Evolutionary conservation across 2,329 filamentous ascomycete genomes (phyloP).

Genomic region (Hysterium pulicare): DNA sequence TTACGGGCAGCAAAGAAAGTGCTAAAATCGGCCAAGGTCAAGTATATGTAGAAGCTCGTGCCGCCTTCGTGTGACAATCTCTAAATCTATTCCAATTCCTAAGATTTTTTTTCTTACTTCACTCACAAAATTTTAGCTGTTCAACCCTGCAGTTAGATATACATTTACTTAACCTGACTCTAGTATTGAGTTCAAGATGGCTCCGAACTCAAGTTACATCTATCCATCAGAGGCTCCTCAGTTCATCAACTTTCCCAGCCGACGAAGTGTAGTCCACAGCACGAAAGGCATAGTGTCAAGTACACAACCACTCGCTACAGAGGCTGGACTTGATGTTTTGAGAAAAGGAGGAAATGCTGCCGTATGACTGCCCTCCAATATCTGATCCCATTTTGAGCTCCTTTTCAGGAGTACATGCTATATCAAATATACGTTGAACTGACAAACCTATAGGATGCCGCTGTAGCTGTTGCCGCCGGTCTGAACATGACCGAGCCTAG

Average conservation of each 20-base stretch:
- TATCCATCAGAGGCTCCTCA: conserved; percentile 49
- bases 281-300: conserved; percentile 88
- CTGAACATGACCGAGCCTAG: conserved; percentile 91
- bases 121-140: too few relatives aligned
- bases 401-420: neutral
- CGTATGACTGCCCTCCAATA: conserved; percentile 47
- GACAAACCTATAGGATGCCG: conserved; percentile 69
- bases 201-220: conserved; percentile 34
- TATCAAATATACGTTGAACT: neutral
- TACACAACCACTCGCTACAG: conserved; percentile 83
- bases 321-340: conserved; percentile 82
- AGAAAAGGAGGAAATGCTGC: conserved; percentile 88
- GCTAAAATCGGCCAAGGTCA: too few relatives aligned
- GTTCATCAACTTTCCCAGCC: conserved; percentile 68
- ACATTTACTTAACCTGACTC: neutral
- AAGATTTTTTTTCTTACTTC: too few relatives aligned
- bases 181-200: conserved; percentile 1
- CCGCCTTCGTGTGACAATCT: too few relatives aligned
- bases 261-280: conserved; percentile 89
- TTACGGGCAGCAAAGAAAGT: too few relatives aligned
- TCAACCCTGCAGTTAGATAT: neutral
- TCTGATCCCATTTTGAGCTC: conserved; percentile 33
- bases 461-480: conserved; percentile 87
- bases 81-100: too few relatives aligned
- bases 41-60: too few relatives aligned